Base-by-base conservation (phyloP, 2,329 filamentous ascomycete species). In the Trichophyton simii region DNA sequence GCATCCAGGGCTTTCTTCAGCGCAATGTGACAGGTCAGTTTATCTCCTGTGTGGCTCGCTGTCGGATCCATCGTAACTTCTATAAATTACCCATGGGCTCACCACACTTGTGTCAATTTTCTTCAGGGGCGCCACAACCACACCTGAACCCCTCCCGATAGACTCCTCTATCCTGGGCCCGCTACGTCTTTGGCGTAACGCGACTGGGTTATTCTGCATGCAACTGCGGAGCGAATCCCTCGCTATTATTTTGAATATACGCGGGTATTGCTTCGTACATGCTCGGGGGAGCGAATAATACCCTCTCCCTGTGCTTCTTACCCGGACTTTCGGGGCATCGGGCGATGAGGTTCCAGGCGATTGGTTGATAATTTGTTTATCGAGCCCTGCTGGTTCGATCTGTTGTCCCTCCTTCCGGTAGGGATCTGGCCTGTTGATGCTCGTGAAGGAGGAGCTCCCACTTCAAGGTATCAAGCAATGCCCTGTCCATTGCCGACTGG, bases 71-170 rank as follows among this genome's bases (percentile, higher is more conserved):
- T 54, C 50, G 22, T 54, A 34, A 22, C 41, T 54, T 54, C 50
- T 54, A 54, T 54, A 54, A 54, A 54, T 54, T 54, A 22, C 50
- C 50, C 50, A 54, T 54, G 50, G 41, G 50, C 50, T 54, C 50
- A 54, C 50, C 50, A 54, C 50, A 54, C n/a, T 34, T 54, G 50
- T 54, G 50, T 54, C 50, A 54, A 13, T 54, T n/a, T 25, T 34
- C 50, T 54, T 28, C 50, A 34, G 13, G 50, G 22, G 22, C 50
- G 50, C 50, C 50, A 54, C 50, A 54, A 54, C 50, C 50, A 15
- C 22, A 54, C 50, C 50, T 54, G 50, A 54, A 54, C 50, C 50
- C 50, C 50, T 54, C 50, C 22, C 34, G 34, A 38, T 38, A 38
- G 34, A 38, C 34, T 38, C 34, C 34, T 38, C 50, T 22, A 54